Evolutionary conservation across 2,329 filamentous ascomycete species (phyloP).

Genomic region (Didymella lethalis): DNA sequence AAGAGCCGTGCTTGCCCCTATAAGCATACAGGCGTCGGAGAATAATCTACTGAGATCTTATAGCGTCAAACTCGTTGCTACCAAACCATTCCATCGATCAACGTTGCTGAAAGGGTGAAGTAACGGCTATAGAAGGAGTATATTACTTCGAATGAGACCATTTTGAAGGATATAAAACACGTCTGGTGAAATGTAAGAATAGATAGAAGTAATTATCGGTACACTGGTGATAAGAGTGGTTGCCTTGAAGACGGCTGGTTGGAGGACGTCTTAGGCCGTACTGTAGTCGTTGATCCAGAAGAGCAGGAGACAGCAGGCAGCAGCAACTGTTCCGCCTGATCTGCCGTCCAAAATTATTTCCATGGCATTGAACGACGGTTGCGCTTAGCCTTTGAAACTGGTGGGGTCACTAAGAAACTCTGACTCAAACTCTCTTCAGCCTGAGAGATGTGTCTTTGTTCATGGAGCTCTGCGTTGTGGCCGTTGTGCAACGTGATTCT

Average conservation of each 20-base stretch:
- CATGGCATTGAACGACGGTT: background rate
- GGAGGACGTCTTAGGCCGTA: slow-evolving; percentile 69
- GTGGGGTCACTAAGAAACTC: background rate
- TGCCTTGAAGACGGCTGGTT: slow-evolving; percentile 36
- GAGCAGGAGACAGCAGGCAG: slow-evolving; percentile 58
- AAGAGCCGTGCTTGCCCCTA: no score
- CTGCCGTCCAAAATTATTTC: slow-evolving; percentile 58
- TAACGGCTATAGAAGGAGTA: background rate
- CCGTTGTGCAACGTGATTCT: background rate
- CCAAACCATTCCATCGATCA: background rate
- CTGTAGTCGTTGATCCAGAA: slow-evolving; percentile 63
- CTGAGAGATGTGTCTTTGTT: background rate
- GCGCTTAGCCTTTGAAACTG: background rate
- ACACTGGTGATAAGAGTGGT: background rate
- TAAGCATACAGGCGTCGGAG: no score
- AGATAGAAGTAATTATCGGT: background rate
- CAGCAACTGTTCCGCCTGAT: slow-evolving; percentile 48
- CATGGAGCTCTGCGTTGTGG: background rate
- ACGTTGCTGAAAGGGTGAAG: background rate
- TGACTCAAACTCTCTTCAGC: background rate
- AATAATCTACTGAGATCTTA: no score
- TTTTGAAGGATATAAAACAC: background rate
- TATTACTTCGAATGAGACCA: background rate
- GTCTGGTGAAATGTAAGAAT: no score
- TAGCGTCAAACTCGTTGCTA: no score